Percentiles rank a stretch among this genome's conserved stretches.
Evolutionary conservation across 106 monocot species (phyloP).

Genomic region (Dendrobium chrysotoxum): DNA sequence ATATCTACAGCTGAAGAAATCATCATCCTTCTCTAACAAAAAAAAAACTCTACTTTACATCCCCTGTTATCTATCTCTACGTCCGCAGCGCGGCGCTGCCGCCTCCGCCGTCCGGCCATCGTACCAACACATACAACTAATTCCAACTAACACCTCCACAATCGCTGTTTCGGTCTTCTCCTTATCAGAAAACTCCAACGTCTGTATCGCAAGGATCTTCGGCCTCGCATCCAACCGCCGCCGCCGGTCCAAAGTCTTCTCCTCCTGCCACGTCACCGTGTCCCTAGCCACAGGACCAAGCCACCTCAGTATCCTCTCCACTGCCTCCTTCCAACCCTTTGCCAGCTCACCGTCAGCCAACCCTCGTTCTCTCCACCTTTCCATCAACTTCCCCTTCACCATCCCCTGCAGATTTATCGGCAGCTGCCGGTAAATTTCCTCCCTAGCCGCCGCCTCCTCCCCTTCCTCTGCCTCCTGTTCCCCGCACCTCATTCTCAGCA

Average conservation of each 20-base stretch:
- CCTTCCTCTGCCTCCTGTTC: not conserved
- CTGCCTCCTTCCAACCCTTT: slow-evolving; percentile 59
- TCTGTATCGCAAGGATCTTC: slow-evolving; percentile 45
- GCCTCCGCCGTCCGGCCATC: slow-evolving; percentile 17
- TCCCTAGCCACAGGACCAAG: slow-evolving; percentile 51
- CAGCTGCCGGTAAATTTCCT: slow-evolving; percentile 39
- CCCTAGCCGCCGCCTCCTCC: slow-evolving; percentile 25
- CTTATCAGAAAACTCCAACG: slow-evolving; percentile 58
- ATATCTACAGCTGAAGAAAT: too few relatives aligned
- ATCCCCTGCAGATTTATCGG: slow-evolving; percentile 21
- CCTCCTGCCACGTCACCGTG: slow-evolving; percentile 50
- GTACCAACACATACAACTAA: slow-evolving; percentile 74
- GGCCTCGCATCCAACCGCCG: slow-evolving; percentile 24
- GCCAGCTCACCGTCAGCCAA: slow-evolving; percentile 32
- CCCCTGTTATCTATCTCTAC: too few relatives aligned
- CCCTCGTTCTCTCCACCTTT: slow-evolving; percentile 34
- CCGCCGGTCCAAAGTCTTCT: slow-evolving; percentile 44
- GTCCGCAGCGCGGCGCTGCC: too few relatives aligned
- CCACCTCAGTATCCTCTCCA: slow-evolving; percentile 50
- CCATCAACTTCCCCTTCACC: slow-evolving; percentile 42
- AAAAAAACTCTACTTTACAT: too few relatives aligned
- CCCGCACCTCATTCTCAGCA: slow-evolving; percentile 19
- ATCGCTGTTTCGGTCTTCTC: slow-evolving; percentile 78
- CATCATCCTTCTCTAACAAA: too few relatives aligned
- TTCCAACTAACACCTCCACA: slow-evolving; percentile 62